Evolutionary conservation across 2,329 filamentous ascomycete genomes (phyloP).

Genomic region (Hysterium pulicare): DNA sequence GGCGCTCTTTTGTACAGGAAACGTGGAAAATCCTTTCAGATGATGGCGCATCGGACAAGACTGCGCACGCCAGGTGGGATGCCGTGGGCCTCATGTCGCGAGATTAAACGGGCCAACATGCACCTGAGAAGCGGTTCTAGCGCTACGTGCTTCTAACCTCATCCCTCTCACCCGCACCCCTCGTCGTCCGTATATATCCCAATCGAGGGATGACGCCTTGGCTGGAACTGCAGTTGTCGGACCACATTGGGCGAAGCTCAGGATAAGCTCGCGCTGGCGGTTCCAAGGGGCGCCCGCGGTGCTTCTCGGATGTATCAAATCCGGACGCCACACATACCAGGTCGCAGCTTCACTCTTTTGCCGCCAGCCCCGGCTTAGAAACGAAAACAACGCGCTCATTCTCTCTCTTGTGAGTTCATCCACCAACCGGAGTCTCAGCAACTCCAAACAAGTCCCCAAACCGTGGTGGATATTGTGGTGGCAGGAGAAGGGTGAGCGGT

Average conservation of each 20-base stretch:
- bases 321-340: constrained; percentile 29
- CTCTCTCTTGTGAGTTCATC: too few species aligned
- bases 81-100: neutral
- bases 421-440: neutral
- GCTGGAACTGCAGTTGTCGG: constrained; percentile 3
- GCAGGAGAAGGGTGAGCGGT: too few species aligned
- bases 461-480: neutral
- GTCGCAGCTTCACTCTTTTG: constrained; percentile 16
- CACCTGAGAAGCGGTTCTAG: neutral
- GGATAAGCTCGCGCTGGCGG: constrained; percentile 22
- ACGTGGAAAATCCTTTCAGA: too few species aligned
- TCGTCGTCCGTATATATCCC: constrained; percentile 1
- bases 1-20: too few species aligned
- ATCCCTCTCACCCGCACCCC: neutral
- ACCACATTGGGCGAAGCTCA: constrained; percentile 7
- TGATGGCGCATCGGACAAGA: too few species aligned
- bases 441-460: neutral
- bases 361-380: neutral
- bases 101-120: neutral
- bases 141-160: too few species aligned
- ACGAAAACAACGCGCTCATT: too few species aligned
- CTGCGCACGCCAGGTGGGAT: too few species aligned
- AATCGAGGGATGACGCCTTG: neutral
- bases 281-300: constrained; percentile 23
- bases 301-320: constrained; percentile 30